Conservation (phyloP, 1,139 yeast species). For the Komagataea norvegica region DNA sequence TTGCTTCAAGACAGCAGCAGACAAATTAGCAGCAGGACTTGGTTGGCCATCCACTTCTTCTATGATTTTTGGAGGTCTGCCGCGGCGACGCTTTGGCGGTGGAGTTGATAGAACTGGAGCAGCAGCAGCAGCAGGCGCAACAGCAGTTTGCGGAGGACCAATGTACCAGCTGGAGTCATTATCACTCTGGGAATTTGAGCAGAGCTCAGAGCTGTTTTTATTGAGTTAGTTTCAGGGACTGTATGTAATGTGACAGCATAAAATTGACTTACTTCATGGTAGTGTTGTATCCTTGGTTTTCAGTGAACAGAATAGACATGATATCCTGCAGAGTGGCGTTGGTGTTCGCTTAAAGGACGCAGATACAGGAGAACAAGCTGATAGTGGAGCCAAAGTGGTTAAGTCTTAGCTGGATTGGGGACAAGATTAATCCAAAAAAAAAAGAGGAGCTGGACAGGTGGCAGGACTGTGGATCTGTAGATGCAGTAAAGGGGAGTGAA, state of each 20-base stretch:
- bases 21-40: constrained; percentile 23
- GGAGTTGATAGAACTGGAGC: constrained; percentile 14
- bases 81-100: constrained; percentile 27
- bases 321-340: too few relatives aligned
- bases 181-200: not conserved
- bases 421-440: too few relatives aligned
- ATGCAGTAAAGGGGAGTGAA: too few relatives aligned
- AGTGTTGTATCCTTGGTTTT: constrained; percentile 6
- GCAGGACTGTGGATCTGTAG: too few relatives aligned
- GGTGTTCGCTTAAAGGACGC: too few relatives aligned
- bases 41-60: constrained; percentile 9
- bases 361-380: too few relatives aligned
- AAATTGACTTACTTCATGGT: constrained; percentile 8
- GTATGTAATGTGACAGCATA: not conserved
- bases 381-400: too few relatives aligned
- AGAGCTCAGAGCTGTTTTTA: not conserved
- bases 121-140: not conserved
- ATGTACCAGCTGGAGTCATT: too few relatives aligned
- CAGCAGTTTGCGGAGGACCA: too few relatives aligned
- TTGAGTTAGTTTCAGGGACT: constrained; percentile 2
- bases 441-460: too few relatives aligned
- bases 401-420: too few relatives aligned
- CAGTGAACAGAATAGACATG: constrained; percentile 15
- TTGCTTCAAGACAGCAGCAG: constrained; percentile 26
- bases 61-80: constrained; percentile 24